Percentiles rank a stretch among this genome's conserved stretches.
These are phyloP conservation scores for Fusarium sp. DNA, from an alignment of 2,329 filamentous ascomycete species.

Conservation along the genomic window DNA sequence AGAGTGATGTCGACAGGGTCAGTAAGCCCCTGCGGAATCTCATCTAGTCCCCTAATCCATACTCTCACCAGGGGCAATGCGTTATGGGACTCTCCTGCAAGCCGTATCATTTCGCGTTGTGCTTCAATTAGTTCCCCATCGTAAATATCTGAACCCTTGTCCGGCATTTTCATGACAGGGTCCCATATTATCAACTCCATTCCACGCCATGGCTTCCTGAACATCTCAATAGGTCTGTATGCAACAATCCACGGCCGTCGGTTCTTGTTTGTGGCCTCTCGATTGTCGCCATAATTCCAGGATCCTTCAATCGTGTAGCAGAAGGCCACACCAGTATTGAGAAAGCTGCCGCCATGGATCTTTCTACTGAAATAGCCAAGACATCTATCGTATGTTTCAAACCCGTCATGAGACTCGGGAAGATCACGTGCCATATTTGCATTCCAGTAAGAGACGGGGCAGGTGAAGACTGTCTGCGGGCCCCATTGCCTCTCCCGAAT, in stretches of 20 bases:
- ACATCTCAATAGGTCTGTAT: constrained; percentile 58
- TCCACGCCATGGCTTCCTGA: constrained; percentile 45
- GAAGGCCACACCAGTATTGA: constrained; percentile 52
- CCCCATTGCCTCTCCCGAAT: constrained; percentile 9
- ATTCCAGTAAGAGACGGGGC: constrained; percentile 56
- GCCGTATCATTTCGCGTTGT: constrained; percentile 59
- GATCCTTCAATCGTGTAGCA: constrained; percentile 62
- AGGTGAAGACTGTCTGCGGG: constrained; percentile 51
- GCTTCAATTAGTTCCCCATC: constrained; percentile 56
- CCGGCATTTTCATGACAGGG: constrained; percentile 46
- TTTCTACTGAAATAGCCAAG: constrained; percentile 19
- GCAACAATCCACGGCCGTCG: constrained; percentile 65
- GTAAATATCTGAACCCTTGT: constrained; percentile 24
- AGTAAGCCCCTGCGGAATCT: constrained; percentile 28
- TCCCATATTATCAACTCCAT: constrained; percentile 70
- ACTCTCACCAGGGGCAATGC: constrained; percentile 53
- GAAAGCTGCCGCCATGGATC: constrained; percentile 19
- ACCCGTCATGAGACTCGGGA: constrained; percentile 32
- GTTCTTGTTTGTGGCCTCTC: constrained; percentile 28
- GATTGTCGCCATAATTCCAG: constrained; percentile 48
- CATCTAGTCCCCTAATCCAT: constrained; percentile 58
- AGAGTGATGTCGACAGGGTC: constrained; percentile 59
- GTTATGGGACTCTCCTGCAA: constrained; percentile 46
- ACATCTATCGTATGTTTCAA: constrained; percentile 42
- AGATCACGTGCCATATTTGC: constrained; percentile 42